phyloP scores from a whole-genome alignment of 2,329 filamentous ascomycete genomes.

The Aureobasidium sp. region DNA sequence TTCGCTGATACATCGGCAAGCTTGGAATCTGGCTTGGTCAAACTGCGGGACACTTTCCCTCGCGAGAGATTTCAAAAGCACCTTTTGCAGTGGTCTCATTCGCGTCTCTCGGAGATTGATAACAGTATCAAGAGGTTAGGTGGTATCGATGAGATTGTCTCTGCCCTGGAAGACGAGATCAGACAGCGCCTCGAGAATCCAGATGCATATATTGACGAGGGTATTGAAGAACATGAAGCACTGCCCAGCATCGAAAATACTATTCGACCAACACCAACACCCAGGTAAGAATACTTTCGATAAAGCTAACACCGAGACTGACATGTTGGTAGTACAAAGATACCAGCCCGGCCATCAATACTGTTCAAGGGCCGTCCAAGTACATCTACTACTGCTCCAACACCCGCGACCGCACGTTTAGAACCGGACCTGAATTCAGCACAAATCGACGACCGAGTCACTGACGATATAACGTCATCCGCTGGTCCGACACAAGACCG shows the following conservation, averaged over 20 bases:
- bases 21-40: neutral
- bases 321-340: neutral
- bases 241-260: neutral
- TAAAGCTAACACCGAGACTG: neutral
- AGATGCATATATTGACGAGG: neutral
- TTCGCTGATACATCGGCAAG: neutral
- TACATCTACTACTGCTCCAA: neutral
- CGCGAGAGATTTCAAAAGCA: constrained; percentile 44
- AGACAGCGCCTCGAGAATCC: constrained; percentile 20
- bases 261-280: neutral
- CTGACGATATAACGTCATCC: neutral
- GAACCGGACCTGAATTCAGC: neutral
- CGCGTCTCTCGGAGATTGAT: constrained; percentile 40
- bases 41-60: constrained; percentile 31
- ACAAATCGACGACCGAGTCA: neutral
- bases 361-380: constrained; percentile 1
- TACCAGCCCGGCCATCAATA: neutral
- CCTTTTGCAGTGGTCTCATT: constrained; percentile 41
- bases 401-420: neutral
- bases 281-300: neutral
- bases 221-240: neutral
- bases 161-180: constrained; percentile 26
- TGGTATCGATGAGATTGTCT: constrained; percentile 35
- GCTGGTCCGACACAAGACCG: neutral
- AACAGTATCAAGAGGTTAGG: constrained; percentile 36